These are phyloP conservation scores for Stagonosporopsis vannaccii DNA, from an alignment of 2,329 filamentous ascomycete species.

Conservation along the genomic window DNA sequence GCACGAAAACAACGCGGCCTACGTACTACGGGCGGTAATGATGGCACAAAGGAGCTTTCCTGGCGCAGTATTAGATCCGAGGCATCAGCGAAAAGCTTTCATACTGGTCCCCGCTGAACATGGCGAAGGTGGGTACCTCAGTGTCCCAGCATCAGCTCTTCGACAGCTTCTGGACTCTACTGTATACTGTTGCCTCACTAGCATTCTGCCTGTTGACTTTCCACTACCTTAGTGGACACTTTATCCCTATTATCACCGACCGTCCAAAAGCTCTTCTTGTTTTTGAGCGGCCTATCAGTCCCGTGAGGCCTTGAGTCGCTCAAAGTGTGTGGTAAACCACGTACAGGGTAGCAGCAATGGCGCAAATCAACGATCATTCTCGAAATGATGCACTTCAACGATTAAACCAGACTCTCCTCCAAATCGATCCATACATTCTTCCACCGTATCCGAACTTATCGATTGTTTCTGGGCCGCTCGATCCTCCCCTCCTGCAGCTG, in stretches of 20 bases:
- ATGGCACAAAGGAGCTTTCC: conserved; percentile 12
- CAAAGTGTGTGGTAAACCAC: background rate
- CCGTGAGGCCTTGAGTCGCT: background rate
- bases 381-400: conserved; percentile 42
- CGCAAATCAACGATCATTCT: conserved; percentile 37
- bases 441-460: conserved; percentile 57
- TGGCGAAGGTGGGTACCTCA: conserved; percentile 19
- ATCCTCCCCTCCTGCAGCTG: conserved; percentile 73
- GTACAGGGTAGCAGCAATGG: conserved; percentile 24
- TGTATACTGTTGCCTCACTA: conserved; percentile 31
- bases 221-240: conserved; percentile 21
- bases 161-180: conserved; percentile 27
- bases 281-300: background rate
- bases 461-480: conserved; percentile 71
- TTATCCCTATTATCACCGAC: conserved; percentile 20
- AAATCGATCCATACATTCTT: conserved; percentile 48
- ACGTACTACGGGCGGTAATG: conserved; percentile 10
- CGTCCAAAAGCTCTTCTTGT: background rate
- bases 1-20: conserved; percentile 18
- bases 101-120: conserved; percentile 16
- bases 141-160: conserved; percentile 18
- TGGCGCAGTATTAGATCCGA: conserved; percentile 42
- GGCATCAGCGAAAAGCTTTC: conserved; percentile 38
- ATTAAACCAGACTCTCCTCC: conserved; percentile 48
- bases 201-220: conserved; percentile 22